phyloP scores from a whole-genome alignment of 495 filamentous ascomycete species.

The Cercophora sp. region DNA sequence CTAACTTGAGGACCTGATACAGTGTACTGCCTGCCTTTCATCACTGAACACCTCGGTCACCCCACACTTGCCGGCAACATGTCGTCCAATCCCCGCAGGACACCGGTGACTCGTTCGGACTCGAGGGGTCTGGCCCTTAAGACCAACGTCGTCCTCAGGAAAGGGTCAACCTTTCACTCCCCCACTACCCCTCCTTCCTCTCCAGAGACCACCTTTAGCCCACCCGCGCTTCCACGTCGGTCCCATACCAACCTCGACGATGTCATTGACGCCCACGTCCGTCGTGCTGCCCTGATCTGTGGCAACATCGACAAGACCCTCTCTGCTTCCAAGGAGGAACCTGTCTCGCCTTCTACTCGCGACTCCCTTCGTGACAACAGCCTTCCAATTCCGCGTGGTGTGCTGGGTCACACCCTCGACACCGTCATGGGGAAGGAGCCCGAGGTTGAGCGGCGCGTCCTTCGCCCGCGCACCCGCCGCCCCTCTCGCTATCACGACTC shows the following conservation, averaged over 20 bases:
- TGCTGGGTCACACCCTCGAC: constrained; percentile 46
- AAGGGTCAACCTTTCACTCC: constrained; percentile 62
- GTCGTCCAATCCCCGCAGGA: constrained; percentile 51
- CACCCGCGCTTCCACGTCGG: constrained; percentile 52
- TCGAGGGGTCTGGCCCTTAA: constrained; percentile 43
- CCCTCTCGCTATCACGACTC: constrained; percentile 53
- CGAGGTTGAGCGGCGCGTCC: constrained; percentile 39
- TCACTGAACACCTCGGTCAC: constrained; percentile 26
- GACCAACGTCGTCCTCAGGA: constrained; percentile 53
- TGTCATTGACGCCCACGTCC: constrained; percentile 53
- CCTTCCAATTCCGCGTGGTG: constrained; percentile 47
- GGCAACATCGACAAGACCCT: constrained; percentile 48
- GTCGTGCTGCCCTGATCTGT: constrained; percentile 49
- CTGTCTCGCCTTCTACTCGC: constrained; percentile 25
- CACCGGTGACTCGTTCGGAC: constrained; percentile 44
- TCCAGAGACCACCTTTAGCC: constrained; percentile 43
- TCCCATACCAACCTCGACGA: constrained; percentile 61
- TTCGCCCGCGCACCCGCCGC: constrained; percentile 49
- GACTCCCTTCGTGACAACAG: constrained; percentile 45
- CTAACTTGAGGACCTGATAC: constrained; percentile 23
- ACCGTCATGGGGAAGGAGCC: constrained; percentile 37
- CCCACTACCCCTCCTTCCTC: constrained; percentile 42
- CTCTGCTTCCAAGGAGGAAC: constrained; percentile 27
- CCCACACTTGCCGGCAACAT: constrained; percentile 38
- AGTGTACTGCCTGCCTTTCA: constrained; percentile 18